Base-by-base conservation (phyloP, 169 alveolate species). In the Cryptosporidium felis region DNA sequence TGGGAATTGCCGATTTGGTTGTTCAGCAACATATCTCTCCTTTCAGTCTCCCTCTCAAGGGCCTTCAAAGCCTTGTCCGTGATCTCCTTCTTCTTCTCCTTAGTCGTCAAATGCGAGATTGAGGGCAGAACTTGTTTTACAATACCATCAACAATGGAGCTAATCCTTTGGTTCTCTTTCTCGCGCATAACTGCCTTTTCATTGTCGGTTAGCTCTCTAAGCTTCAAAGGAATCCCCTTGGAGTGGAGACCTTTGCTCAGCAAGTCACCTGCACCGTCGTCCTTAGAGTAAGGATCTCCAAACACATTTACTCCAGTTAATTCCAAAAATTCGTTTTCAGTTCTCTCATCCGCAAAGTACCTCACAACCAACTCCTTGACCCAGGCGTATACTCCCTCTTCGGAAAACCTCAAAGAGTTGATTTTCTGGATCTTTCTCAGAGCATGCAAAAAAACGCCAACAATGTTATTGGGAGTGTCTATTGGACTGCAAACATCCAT, bases 401-500 rank as follows among this genome's bases (percentile, higher is more conserved):
- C 85, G 0, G 65, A 53, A 61, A 38, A 61, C 16, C 10, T 36
- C 18, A 74, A 21, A 5, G 65, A 53, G 36, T 49, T 53, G 2
- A 74, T 74, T 49, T 36, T 60, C 42, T 74, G 65, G 5, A 74
- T 34, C 32, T 74, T 74, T 56, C 41, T 49, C 53, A 74, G 32
- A 6, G 85, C 85, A 26, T 58, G 21, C 16, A 74, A 12, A 36
- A 74, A 74, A 4, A 49, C 59, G 18, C 66, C 46, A 23, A 74
- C 42, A 23, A 74, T 74, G 12, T 74, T 26, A 10, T 34, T 74
- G n/a, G 66, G 74, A 32, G 85, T 74, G 56, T 74, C 85, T 32
- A 74, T 74, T 56, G 85, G 85, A 23, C 85, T 74, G 23, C 85
- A 74, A 14, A 53, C 85, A 53, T 74, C 85, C 59, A 74, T 36